Evolutionary conservation across 495 filamentous ascomycete genomes (phyloP), one percentile per base, ranked within the genome.

Genomic region (Hypoxylon subgilvum): DNA sequence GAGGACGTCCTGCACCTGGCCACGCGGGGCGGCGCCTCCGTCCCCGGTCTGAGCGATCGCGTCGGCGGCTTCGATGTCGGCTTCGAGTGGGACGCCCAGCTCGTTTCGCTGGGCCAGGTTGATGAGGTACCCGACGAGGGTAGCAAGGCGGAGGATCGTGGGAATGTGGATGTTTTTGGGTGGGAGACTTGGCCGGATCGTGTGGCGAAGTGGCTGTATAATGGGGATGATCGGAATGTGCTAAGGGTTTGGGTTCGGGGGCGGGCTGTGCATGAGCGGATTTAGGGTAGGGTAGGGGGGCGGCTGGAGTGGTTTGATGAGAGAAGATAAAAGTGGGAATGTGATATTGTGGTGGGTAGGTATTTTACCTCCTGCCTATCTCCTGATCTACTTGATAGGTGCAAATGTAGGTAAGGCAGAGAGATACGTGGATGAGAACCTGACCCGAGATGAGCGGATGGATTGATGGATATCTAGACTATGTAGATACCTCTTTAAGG

Each of bases 11-110:
- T 98, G 42, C 96, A 89, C 63, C 77, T 97, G 0, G 92, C 88
- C 0, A 96, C 92, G 13, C 72, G 78, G 14, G 92, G 92, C 7
- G 92, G 92, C 0, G 92, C 92, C 0, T 73, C 82, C 42, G 89
- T 91, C 41, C 78, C 96, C 0, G 88, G 89, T 22, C 72, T 96
- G 44, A 79, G 76, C 17, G 77, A 76, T 5, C 83, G 76, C 57
- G 79, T 96, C 16, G 92, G 92, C 3, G 82, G 73, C 6, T 96
- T 96, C 72, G 89, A 87, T 57, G 81, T 86, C 1, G 92, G 91
- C n/a, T 93, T 84, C 89, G 81, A 89, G 61, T 96, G 86, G 84
- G 92, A 96, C 81, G 90, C 88, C 61, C 87, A 94, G 74, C 74
- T 94, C 61, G 76, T 96, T 32, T 74, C 80, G n/a, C 66, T 92